phyloP scores from a whole-genome alignment of 805 yeast genomes.

The Huiozyma sinensis region DNA sequence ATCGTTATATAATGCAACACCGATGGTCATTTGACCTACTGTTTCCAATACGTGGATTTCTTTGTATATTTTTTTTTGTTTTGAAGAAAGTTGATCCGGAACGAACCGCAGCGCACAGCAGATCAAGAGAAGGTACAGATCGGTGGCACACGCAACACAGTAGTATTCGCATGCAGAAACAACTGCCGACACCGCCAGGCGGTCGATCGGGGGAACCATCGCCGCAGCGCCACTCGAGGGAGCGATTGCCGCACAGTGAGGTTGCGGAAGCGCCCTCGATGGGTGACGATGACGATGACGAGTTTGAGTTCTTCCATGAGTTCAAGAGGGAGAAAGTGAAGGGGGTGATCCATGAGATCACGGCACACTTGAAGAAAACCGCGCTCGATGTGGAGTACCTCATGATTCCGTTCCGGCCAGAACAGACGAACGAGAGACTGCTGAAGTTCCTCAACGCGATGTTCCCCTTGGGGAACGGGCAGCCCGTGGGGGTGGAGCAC shows the following conservation, averaged over 20 bases:
- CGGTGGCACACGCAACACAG: too few species aligned
- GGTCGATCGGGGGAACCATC: not conserved
- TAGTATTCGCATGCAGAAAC: conserved; percentile 1
- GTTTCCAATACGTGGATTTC: too few species aligned
- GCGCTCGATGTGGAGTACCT: conserved; percentile 67
- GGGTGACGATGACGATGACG: conserved; percentile 18
- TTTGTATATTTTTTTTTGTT: too few species aligned
- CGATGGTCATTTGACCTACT: not conserved
- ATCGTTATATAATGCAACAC: not conserved
- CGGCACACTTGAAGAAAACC: conserved; percentile 58
- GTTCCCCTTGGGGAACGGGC: conserved; percentile 46
- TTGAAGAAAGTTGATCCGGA: too few species aligned
- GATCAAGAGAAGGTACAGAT: too few species aligned
- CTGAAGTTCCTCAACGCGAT: conserved; percentile 45
- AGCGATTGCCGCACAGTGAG: not conserved
- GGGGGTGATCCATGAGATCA: conserved; percentile 56
- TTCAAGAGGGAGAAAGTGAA: conserved; percentile 58
- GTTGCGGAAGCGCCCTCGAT: not conserved
- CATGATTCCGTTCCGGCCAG: conserved; percentile 68
- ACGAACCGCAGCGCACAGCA: too few species aligned
- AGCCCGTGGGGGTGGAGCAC: conserved; percentile 34
- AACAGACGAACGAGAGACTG: conserved; percentile 49
- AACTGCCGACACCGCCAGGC: conserved; percentile 7
- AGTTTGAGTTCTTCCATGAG: conserved; percentile 32
- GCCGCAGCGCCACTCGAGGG: not conserved